Percentiles rank a stretch among this genome's conserved stretches.
phyloP scores from a whole-genome alignment of 768 basidiomycete species.

The Podaxis rugospora region DNA sequence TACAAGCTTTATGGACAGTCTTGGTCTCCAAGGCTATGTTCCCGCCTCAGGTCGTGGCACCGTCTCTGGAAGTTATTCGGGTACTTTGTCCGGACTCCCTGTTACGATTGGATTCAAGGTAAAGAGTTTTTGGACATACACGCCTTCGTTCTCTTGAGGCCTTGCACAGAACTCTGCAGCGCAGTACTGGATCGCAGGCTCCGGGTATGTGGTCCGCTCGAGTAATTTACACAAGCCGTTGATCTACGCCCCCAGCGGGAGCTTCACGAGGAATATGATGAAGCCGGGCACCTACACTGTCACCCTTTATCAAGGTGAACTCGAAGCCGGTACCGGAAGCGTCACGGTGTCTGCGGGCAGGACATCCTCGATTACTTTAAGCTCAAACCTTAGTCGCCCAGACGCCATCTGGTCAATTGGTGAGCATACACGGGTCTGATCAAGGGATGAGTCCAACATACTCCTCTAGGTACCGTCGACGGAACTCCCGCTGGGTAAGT shows the following conservation, averaged over 20 bases:
- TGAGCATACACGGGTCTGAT: conserved; percentile 6
- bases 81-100: conserved; percentile 32
- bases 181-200: conserved; percentile 42
- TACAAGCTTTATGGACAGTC: conserved; percentile 38
- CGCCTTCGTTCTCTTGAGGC: neutral
- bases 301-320: conserved; percentile 41
- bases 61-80: conserved; percentile 38
- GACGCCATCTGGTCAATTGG: conserved; percentile 42
- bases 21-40: conserved; percentile 41
- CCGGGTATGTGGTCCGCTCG: conserved; percentile 25
- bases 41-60: conserved; percentile 40
- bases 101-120: conserved; percentile 42
- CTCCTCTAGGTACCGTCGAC: conserved; percentile 33
- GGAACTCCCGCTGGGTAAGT: conserved; percentile 38
- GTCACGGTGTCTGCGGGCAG: conserved; percentile 38
- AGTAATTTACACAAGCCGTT: neutral
- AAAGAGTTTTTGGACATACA: neutral
- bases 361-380: conserved; percentile 30
- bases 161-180: conserved; percentile 33
- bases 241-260: conserved; percentile 23
- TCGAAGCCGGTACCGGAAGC: conserved; percentile 37
- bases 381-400: conserved; percentile 28
- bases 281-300: conserved; percentile 46
- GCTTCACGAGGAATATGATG: conserved; percentile 39
- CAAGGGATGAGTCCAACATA: neutral